Conservation (phyloP, 208 protist genomes). For the Balamuthia mandrillaris region DNA sequence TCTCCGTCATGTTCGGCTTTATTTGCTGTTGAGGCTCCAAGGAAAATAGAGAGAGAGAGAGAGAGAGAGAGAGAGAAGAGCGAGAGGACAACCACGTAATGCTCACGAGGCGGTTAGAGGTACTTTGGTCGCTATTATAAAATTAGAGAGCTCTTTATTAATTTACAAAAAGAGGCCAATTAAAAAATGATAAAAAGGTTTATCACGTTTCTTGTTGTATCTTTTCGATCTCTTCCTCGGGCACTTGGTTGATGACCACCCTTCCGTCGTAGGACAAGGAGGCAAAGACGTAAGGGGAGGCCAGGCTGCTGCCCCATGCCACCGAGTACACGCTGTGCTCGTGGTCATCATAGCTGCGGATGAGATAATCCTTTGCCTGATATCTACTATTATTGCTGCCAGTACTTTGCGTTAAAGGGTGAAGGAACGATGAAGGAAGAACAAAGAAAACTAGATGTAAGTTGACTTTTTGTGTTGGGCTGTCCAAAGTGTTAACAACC, state of each 20-base stretch:
- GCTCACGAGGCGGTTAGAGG: no score
- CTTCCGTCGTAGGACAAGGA: slow-evolving; percentile 25
- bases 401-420: no score
- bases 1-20: no score
- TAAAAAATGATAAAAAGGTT: background rate
- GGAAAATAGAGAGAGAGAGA: no score
- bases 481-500: background rate
- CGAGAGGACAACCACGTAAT: no score
- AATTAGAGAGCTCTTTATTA: no score
- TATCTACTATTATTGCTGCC: no score
- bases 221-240: background rate
- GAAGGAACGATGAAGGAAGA: background rate
- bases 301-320: background rate
- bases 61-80: no score
- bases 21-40: no score
- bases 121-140: no score
- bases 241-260: slow-evolving; percentile 24
- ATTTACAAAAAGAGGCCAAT: no score
- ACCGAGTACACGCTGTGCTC: slow-evolving; percentile 34
- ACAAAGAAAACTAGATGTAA: background rate
- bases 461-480: background rate
- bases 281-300: slow-evolving; percentile 10
- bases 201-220: background rate
- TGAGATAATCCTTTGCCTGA: slow-evolving; percentile 35
- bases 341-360: slow-evolving; percentile 15